These are phyloP conservation scores for Talaromyces albobiverticillius DNA, from an alignment of 2,329 filamentous ascomycete genomes.

Conservation along the genomic window DNA sequence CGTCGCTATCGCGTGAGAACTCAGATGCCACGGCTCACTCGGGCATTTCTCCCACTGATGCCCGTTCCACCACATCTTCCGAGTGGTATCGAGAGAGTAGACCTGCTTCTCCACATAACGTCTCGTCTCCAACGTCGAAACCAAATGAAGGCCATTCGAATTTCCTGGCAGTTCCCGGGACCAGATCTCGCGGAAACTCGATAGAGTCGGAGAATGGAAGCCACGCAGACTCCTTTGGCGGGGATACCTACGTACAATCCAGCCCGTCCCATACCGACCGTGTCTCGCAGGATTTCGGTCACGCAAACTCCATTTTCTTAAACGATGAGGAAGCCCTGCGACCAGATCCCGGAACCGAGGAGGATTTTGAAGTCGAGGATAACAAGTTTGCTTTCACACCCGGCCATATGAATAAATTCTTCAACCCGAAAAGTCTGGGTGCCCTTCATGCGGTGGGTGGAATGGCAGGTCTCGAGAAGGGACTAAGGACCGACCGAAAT, in stretches of 20 bases:
- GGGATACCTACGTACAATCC: slow-evolving; percentile 50
- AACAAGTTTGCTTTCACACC: slow-evolving; percentile 72
- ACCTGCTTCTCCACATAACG: slow-evolving; percentile 65
- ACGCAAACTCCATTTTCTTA: slow-evolving; percentile 50
- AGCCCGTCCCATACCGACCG: slow-evolving; percentile 43
- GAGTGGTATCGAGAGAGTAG: slow-evolving; percentile 58
- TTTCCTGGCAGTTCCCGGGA: slow-evolving; percentile 62
- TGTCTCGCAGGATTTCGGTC: slow-evolving; percentile 38
- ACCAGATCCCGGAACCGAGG: slow-evolving; percentile 69
- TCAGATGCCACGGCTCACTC: slow-evolving; percentile 28
- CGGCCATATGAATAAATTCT: slow-evolving; percentile 70
- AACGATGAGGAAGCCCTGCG: slow-evolving; percentile 62
- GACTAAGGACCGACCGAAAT: slow-evolving; percentile 63
- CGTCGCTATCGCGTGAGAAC: slow-evolving; percentile 25
- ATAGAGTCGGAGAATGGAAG: slow-evolving; percentile 60
- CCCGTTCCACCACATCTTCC: slow-evolving; percentile 55
- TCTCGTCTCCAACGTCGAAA: slow-evolving; percentile 60
- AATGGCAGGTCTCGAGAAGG: slow-evolving; percentile 68
- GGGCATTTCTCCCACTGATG: slow-evolving; percentile 46
- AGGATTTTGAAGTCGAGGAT: slow-evolving; percentile 63
- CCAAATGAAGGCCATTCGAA: slow-evolving; percentile 51
- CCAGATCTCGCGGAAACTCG: slow-evolving; percentile 63
- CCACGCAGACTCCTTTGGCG: slow-evolving; percentile 52
- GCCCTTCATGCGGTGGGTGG: slow-evolving; percentile 76
- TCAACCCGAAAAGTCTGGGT: slow-evolving; percentile 74